These are phyloP conservation scores for barrel medic (Medicago truncatula) DNA, from an alignment of 306 rosid genomes.

Conservation along the genomic window MtrunA17r5.0-ANR NC_053049.1:34066501-34067000, in stretches of 20 bases:
- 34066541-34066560: background rate
- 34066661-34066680: conserved; percentile 38
- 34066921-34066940: background rate
- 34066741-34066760: conserved; percentile 68
- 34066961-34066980: conserved; percentile 50
- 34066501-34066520: background rate
- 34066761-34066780: background rate
- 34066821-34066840: conserved; percentile 67
- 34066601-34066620: background rate
- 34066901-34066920: conserved; percentile 22
- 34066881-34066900: background rate
- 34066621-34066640: background rate
- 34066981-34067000: conserved; percentile 43
- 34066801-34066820: conserved; percentile 89
- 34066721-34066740: conserved; percentile 76
- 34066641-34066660: background rate
- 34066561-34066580: background rate
- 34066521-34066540: background rate
- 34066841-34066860: background rate
- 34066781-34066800: background rate
- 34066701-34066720: conserved; percentile 44
- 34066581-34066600: background rate
- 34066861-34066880: background rate
- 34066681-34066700: conserved; percentile 27
- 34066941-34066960: conserved; percentile 17